A percentile compares a stretch with the other conserved stretches of the same genome.
phyloP scores from a whole-genome alignment of 805 yeast genomes.

The Myxozyma lipomycoides region DNA sequence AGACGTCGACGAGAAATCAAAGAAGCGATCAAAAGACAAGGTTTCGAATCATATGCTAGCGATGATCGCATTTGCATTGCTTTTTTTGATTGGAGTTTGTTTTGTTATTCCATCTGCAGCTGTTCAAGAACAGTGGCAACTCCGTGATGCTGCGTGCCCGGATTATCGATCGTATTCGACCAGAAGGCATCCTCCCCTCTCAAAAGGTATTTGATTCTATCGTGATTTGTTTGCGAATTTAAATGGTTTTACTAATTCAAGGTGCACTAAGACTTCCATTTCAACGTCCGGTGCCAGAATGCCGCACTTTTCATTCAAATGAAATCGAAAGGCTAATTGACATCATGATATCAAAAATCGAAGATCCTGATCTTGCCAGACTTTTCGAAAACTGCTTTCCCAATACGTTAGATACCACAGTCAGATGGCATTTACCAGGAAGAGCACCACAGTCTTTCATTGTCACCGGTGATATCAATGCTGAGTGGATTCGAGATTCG shows the following conservation, averaged over 20 bases:
- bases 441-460: constrained; percentile 60
- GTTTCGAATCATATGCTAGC: neutral
- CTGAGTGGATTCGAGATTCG: constrained; percentile 89
- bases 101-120: constrained; percentile 5
- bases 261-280: constrained; percentile 60
- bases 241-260: neutral
- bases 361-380: constrained; percentile 64
- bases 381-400: constrained; percentile 80
- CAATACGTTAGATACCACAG: constrained; percentile 82
- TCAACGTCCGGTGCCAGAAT: constrained; percentile 68
- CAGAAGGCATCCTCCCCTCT: constrained; percentile 24
- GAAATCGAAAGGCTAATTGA: constrained; percentile 59
- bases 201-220: constrained; percentile 15
- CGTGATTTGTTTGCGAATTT: too few relatives aligned
- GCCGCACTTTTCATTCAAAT: constrained; percentile 66
- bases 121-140: constrained; percentile 24
- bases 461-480: constrained; percentile 89
- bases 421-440: constrained; percentile 57
- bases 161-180: constrained; percentile 25
- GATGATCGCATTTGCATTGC: constrained; percentile 4
- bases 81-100: constrained; percentile 6
- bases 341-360: constrained; percentile 49
- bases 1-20: neutral
- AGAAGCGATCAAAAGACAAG: neutral
- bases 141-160: constrained; percentile 26